Conservation (phyloP, 148 eudicot genomes). For the Rhododendron williamsianum region DNA sequence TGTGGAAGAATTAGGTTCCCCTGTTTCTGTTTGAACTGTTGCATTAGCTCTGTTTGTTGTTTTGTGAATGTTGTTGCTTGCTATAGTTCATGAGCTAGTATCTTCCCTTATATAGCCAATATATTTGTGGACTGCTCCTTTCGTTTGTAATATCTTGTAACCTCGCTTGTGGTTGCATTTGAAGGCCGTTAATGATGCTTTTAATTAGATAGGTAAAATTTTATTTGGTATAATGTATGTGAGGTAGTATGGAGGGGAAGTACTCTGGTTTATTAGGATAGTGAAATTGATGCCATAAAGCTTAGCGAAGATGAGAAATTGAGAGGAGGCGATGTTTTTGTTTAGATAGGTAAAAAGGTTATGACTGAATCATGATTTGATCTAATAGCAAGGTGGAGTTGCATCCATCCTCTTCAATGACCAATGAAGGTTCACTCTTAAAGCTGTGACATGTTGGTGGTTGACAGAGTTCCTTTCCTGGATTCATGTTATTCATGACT, state of each 20-base stretch:
- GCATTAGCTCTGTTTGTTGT: constrained; percentile 7
- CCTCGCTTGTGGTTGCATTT: neutral
- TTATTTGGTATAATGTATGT: neutral
- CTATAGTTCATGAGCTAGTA: neutral
- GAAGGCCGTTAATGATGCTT: neutral
- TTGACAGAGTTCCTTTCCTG: neutral
- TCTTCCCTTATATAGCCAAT: neutral
- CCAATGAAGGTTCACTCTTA: neutral
- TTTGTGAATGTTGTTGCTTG: constrained; percentile 3
- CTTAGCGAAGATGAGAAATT: neutral
- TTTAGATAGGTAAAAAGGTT: neutral
- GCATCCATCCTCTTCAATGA: neutral
- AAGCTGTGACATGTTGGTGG: neutral
- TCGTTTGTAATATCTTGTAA: neutral
- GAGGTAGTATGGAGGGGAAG: constrained; percentile 1
- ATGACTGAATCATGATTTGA: neutral
- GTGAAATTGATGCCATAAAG: neutral
- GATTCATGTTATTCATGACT: neutral
- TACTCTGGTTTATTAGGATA: neutral
- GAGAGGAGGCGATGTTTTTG: neutral
- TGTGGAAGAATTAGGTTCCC: neutral
- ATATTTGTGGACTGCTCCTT: neutral
- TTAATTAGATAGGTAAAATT: neutral
- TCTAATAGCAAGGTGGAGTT: neutral
- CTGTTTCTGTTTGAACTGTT: constrained; percentile 7